Conservation (phyloP, 2,329 filamentous ascomycete genomes). For the Lecanicillium sp. region DNA sequence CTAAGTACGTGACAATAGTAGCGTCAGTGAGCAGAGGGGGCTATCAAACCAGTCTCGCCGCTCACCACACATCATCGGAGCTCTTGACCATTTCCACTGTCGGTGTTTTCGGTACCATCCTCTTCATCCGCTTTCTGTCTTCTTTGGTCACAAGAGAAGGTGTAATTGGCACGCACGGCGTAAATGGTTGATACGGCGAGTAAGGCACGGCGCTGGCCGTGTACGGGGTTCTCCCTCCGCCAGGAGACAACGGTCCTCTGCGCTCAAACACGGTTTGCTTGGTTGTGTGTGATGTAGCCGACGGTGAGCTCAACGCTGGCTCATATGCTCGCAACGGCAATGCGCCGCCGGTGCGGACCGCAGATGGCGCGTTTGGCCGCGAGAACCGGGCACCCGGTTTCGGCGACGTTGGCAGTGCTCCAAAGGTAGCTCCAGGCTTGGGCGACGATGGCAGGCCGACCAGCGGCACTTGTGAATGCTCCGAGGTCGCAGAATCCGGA, state of each 20-base stretch:
- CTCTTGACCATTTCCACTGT: constrained; percentile 54
- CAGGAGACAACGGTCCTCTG: constrained; percentile 44
- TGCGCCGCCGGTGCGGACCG: constrained; percentile 47
- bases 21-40: too few relatives aligned
- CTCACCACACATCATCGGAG: constrained; percentile 57
- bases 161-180: constrained; percentile 67
- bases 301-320: constrained; percentile 44
- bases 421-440: constrained; percentile 23
- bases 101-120: constrained; percentile 55
- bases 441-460: constrained; percentile 43
- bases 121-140: constrained; percentile 63
- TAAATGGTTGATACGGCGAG: constrained; percentile 72
- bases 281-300: constrained; percentile 37
- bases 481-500: constrained; percentile 44
- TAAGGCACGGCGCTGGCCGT: constrained; percentile 60
- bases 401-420: constrained; percentile 40
- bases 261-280: constrained; percentile 61
- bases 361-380: constrained; percentile 41
- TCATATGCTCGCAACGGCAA: constrained; percentile 57
- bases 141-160: constrained; percentile 65
- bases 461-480: constrained; percentile 41
- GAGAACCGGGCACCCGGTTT: constrained; percentile 43
- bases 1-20: too few relatives aligned
- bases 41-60: not conserved
- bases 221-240: constrained; percentile 53